A percentile compares a stretch with the other conserved stretches of the same genome.
phyloP scores from a whole-genome alignment of 768 basidiomycete species.

The Rhizopogon rudus region DNA sequence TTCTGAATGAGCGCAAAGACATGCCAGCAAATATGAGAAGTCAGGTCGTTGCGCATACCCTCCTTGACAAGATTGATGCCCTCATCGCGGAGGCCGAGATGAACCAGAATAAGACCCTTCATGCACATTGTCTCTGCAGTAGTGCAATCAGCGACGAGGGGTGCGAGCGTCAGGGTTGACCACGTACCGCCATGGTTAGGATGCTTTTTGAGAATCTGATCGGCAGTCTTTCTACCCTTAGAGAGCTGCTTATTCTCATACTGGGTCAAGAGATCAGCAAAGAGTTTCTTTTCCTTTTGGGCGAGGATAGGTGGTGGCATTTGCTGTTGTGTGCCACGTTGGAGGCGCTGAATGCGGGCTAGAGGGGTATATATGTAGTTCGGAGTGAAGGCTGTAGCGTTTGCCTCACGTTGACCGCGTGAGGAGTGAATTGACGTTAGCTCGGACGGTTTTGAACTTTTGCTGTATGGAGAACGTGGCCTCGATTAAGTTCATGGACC shows the following conservation, averaged over 20 bases:
- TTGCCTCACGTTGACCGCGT: constrained; percentile 1
- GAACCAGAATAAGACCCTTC: constrained; percentile 86
- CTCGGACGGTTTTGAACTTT: background rate
- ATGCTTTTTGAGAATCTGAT: constrained; percentile 91
- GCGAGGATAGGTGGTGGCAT: constrained; percentile 42
- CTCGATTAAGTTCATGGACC: background rate
- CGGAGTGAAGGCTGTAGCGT: background rate
- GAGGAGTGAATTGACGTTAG: background rate
- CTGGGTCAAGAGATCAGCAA: constrained; percentile 79
- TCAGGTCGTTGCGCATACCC: constrained; percentile 74
- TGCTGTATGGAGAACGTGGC: background rate
- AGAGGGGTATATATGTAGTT: background rate
- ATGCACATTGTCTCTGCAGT: constrained; percentile 86
- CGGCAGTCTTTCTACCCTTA: constrained; percentile 85
- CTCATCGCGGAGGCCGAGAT: constrained; percentile 75
- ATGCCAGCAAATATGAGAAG: constrained; percentile 97
- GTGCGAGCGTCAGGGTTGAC: background rate
- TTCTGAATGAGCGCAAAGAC: constrained; percentile 95
- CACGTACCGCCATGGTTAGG: constrained; percentile 92
- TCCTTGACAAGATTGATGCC: constrained; percentile 82
- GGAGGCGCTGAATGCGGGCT: background rate
- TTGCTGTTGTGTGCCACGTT: background rate
- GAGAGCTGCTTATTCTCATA: constrained; percentile 90
- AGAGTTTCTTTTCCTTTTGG: constrained; percentile 78
- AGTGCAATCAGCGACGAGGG: background rate